Conservation (phyloP, 768 basidiomycete genomes). For the Leccinum fibrillosum region DNA sequence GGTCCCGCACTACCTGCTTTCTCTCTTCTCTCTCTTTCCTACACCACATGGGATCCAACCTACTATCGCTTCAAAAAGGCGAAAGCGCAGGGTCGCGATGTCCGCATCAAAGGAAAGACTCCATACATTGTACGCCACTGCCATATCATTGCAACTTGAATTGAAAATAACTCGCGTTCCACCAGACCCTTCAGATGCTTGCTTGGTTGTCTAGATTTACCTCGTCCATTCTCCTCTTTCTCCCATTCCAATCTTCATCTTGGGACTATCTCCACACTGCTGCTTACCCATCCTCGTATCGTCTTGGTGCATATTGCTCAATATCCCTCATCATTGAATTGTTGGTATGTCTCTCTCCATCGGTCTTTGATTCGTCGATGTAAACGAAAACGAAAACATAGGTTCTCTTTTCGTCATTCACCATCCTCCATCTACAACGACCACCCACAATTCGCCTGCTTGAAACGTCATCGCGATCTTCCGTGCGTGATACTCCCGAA, state of each 20-base stretch:
- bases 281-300: slow-evolving; percentile 33
- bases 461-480: slow-evolving; percentile 44
- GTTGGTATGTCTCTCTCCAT: slow-evolving; percentile 39
- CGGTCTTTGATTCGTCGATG: background rate
- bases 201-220: slow-evolving; percentile 56
- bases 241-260: slow-evolving; percentile 40
- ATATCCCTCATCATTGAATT: slow-evolving; percentile 50
- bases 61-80: slow-evolving; percentile 59
- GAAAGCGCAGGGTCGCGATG: slow-evolving; percentile 66
- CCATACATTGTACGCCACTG: slow-evolving; percentile 54
- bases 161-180: background rate
- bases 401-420: slow-evolving; percentile 51
- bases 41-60: slow-evolving; percentile 87
- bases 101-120: slow-evolving; percentile 62
- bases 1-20: slow-evolving; percentile 48
- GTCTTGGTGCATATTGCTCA: slow-evolving; percentile 46
- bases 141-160: background rate
- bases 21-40: slow-evolving; percentile 59
- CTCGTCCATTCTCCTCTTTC: slow-evolving; percentile 44
- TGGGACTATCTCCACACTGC: slow-evolving; percentile 38
- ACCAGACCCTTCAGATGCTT: slow-evolving; percentile 55
- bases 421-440: slow-evolving; percentile 58
- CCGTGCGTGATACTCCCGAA: slow-evolving; percentile 43
- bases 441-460: slow-evolving; percentile 72
- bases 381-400: slow-evolving; percentile 33